Percentiles rank a stretch among this genome's conserved stretches.
These are phyloP conservation scores for Oryza punctata DNA, from an alignment of 176 grass and related monocot species.

Conservation along the genomic window DNA sequence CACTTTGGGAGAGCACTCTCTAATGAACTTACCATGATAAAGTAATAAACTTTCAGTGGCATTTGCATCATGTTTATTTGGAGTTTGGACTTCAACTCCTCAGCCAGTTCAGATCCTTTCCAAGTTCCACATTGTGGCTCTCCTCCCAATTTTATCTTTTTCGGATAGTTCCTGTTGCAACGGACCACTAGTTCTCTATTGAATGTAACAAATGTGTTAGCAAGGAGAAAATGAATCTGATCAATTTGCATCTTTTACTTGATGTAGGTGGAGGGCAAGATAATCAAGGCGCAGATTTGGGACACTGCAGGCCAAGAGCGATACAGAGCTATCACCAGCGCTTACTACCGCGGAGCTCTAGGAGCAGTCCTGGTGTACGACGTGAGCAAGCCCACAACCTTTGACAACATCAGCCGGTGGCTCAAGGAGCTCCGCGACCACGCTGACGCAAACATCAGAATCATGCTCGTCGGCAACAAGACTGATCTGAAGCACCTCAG, in stretches of 20 bases:
- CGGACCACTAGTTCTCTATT: background rate
- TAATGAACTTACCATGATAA: background rate
- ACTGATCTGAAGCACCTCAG: slow-evolving; percentile 77
- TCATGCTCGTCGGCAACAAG: slow-evolving; percentile 95
- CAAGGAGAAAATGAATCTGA: background rate
- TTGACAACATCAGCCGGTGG: slow-evolving; percentile 85
- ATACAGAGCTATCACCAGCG: slow-evolving; percentile 83
- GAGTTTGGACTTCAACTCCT: background rate
- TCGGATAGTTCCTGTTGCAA: background rate
- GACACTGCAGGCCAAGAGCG: slow-evolving; percentile 86
- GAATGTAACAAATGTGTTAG: background rate
- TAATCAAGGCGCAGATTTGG: slow-evolving; percentile 96
- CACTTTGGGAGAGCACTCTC: too few relatives aligned
- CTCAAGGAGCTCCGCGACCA: slow-evolving; percentile 89
- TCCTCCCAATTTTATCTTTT: background rate
- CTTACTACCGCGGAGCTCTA: slow-evolving; percentile 89
- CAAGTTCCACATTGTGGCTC: background rate
- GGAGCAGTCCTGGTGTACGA: slow-evolving; percentile 84
- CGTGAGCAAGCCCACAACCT: slow-evolving; percentile 85
- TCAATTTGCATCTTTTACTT: background rate
- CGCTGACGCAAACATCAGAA: slow-evolving; percentile 72
- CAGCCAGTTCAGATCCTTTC: background rate
- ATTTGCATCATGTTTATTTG: background rate
- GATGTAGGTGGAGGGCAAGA: slow-evolving; percentile 76
- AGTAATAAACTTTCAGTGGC: background rate